Conservation (phyloP, 75 land plant genomes). For the Sequoiadendron giganteum region DNA sequence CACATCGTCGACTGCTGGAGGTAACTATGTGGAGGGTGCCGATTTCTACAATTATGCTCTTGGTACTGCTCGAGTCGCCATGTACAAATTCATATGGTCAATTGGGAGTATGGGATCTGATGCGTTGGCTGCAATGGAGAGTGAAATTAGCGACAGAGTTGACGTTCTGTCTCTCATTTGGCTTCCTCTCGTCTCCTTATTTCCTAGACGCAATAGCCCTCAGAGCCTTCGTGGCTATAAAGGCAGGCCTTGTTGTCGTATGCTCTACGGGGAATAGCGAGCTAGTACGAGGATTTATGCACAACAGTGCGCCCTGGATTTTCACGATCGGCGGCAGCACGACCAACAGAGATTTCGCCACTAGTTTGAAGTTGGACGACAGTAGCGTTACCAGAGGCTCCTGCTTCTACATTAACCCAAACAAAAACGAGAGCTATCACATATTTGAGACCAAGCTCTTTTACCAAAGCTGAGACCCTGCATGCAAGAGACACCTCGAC, state of each 20-base stretch:
- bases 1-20: conserved; percentile 26
- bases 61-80: conserved; percentile 25
- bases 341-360: conserved; percentile 28
- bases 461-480: too few species aligned
- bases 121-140: too few species aligned
- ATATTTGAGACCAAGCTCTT: too few species aligned
- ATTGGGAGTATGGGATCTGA: too few species aligned
- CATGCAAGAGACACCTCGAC: too few species aligned
- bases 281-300: not conserved
- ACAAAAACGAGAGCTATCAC: too few species aligned
- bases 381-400: too few species aligned
- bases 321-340: conserved; percentile 32
- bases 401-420: too few species aligned
- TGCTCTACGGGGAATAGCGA: conserved; percentile 34
- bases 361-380: not conserved
- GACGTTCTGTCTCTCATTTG: conserved; percentile 5
- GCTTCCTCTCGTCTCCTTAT: conserved; percentile 14
- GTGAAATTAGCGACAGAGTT: too few species aligned
- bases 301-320: conserved; percentile 39
- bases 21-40: not conserved
- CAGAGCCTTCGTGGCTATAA: conserved; percentile 23
- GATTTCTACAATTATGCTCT: conserved; percentile 4
- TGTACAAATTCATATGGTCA: conserved; percentile 25
- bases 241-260: conserved; percentile 20
- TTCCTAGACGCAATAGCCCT: conserved; percentile 20